These are phyloP conservation scores for Aspergillus egyptiacus DNA, from an alignment of 495 filamentous ascomycete species.

Conservation along the genomic window DNA sequence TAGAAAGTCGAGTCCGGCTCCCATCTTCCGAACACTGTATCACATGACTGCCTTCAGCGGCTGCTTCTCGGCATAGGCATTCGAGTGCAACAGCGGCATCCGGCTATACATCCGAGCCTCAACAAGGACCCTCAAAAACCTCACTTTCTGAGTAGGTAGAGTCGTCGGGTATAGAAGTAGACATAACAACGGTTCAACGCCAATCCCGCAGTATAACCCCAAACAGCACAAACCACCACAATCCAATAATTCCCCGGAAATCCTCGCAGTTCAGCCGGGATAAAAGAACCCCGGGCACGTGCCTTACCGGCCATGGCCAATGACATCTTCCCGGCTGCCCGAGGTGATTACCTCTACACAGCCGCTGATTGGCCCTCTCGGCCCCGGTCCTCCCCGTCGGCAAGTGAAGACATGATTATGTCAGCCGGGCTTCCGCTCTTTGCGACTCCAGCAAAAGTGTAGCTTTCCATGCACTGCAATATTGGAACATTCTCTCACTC, in stretches of 20 bases:
- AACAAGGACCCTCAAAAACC: neutral
- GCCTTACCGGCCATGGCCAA: slow-evolving; percentile 23
- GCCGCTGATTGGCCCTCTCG: slow-evolving; percentile 29
- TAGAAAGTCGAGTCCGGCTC: neutral
- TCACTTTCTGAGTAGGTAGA: too few species aligned
- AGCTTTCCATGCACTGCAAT: slow-evolving; percentile 27
- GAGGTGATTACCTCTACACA: slow-evolving; percentile 34
- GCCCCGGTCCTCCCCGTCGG: slow-evolving; percentile 35
- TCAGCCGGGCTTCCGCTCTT: slow-evolving; percentile 28
- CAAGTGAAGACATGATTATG: slow-evolving; percentile 34
- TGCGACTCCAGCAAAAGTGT: slow-evolving; percentile 29
- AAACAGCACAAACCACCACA: neutral
- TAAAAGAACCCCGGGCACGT: slow-evolving; percentile 35
- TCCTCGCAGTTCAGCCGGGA: slow-evolving; percentile 12
- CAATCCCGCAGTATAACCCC: neutral
- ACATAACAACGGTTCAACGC: too few species aligned
- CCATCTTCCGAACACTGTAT: slow-evolving; percentile 3
- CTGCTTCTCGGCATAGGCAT: slow-evolving; percentile 11
- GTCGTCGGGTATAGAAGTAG: too few species aligned
- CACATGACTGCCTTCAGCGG: slow-evolving; percentile 13
- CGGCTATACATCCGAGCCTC: neutral
- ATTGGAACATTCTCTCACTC: slow-evolving; percentile 20
- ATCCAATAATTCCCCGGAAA: slow-evolving; percentile 11
- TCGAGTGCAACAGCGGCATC: neutral
- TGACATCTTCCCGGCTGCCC: slow-evolving; percentile 26